These are phyloP conservation scores for Plasmodium vivax DNA, from an alignment of 169 alveolate species.

Conservation along the genomic window DNA sequence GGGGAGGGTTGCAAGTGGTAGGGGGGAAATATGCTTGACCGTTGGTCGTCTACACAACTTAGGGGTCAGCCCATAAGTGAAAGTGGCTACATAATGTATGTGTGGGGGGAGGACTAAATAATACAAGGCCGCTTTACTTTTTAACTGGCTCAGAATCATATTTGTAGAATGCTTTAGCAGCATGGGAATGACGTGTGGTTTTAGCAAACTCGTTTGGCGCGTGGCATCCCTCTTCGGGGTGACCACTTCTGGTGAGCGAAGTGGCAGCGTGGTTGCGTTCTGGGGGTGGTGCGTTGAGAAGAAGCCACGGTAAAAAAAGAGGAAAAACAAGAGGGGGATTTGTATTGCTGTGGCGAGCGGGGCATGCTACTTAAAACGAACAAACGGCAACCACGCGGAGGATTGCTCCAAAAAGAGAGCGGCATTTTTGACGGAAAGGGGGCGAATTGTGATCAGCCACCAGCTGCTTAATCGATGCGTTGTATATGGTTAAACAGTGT, in stretches of 20 bases:
- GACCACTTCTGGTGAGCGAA: background rate
- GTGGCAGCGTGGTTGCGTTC: background rate
- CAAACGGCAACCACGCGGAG: background rate
- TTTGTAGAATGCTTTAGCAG: constrained; percentile 50
- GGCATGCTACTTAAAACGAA: background rate
- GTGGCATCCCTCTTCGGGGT: background rate
- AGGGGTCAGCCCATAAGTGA: background rate
- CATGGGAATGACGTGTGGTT: constrained; percentile 3
- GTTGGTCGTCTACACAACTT: background rate
- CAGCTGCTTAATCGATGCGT: background rate
- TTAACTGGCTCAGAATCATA: constrained; percentile 63
- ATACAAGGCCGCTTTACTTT: constrained; percentile 17
- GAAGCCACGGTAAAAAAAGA: background rate
- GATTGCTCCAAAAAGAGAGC: background rate
- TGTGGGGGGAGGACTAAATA: background rate
- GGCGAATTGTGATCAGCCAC: background rate
- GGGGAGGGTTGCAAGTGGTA: background rate
- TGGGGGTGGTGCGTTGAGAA: background rate
- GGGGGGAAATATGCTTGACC: background rate
- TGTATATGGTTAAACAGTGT: background rate
- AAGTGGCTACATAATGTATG: background rate
- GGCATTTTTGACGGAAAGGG: background rate
- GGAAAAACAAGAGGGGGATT: too few species aligned
- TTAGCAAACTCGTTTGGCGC: background rate
- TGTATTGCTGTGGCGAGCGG: background rate